Conservation (phyloP, 2,329 filamentous ascomycete species). For the Boeremia exigua region DNA sequence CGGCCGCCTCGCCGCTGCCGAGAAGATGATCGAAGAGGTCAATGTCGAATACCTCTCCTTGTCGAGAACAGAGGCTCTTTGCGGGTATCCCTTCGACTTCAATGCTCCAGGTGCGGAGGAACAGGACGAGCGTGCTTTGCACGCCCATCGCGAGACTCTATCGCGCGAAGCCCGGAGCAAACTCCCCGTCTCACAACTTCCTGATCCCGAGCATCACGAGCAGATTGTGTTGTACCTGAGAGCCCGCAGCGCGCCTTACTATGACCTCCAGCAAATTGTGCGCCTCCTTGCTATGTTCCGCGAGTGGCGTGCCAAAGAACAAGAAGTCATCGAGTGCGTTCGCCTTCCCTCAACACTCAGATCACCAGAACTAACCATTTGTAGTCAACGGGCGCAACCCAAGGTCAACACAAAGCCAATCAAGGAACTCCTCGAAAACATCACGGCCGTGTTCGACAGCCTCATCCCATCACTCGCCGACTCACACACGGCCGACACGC, state of each 20-base stretch:
- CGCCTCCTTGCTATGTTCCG: slow-evolving; percentile 51
- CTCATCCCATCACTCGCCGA: slow-evolving; percentile 39
- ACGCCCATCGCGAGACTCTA: slow-evolving; percentile 28
- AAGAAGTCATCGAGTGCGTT: slow-evolving; percentile 38
- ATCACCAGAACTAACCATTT: slow-evolving; percentile 5
- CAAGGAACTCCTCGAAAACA: slow-evolving; percentile 49
- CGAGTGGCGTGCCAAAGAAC: slow-evolving; percentile 52
- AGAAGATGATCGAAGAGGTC: slow-evolving; percentile 59
- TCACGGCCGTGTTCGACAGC: slow-evolving; percentile 47
- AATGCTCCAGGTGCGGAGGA: slow-evolving; percentile 33
- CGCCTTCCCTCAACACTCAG: not conserved
- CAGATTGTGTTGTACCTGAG: slow-evolving; percentile 31
- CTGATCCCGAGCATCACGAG: slow-evolving; percentile 28
- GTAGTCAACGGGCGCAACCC: slow-evolving; percentile 19
- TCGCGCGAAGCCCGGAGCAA: slow-evolving; percentile 24
- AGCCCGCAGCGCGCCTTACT: slow-evolving; percentile 44
- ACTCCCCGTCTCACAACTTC: slow-evolving; percentile 29
- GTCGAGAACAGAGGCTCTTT: slow-evolving; percentile 51
- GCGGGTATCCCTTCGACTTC: slow-evolving; percentile 47
- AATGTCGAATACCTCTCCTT: slow-evolving; percentile 55
- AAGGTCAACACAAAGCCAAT: slow-evolving; percentile 41
- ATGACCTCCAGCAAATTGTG: slow-evolving; percentile 52
- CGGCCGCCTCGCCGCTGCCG: slow-evolving; percentile 62
- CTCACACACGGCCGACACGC: slow-evolving; percentile 41
- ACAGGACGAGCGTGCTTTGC: slow-evolving; percentile 33